phyloP scores from a whole-genome alignment of 2,329 filamentous ascomycete species.

The Amauroascus niger region DNA sequence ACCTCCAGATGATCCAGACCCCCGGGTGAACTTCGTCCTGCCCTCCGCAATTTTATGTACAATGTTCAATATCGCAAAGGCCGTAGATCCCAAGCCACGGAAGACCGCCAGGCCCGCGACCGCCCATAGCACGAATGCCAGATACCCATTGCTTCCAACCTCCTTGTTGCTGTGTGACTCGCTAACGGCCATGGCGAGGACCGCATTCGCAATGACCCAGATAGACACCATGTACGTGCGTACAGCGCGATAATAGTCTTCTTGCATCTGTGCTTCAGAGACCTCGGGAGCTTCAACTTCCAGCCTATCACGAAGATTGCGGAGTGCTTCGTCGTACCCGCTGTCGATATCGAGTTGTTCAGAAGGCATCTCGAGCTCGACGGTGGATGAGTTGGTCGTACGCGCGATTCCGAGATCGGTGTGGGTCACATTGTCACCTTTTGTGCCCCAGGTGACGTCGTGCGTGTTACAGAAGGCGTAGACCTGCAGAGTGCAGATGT shows the following conservation, averaged over 20 bases:
- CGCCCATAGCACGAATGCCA: slow-evolving; percentile 85
- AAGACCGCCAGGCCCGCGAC: slow-evolving; percentile 82
- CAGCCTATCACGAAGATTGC: slow-evolving; percentile 86
- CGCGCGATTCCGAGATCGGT: slow-evolving; percentile 85
- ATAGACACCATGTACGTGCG: slow-evolving; percentile 95
- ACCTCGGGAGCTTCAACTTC: slow-evolving; percentile 58
- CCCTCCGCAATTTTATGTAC: slow-evolving; percentile 82
- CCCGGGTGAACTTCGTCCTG: slow-evolving; percentile 51
- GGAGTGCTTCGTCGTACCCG: slow-evolving; percentile 91
- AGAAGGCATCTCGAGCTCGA: slow-evolving; percentile 93
- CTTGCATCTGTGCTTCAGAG: slow-evolving; percentile 76
- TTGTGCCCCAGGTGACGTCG: slow-evolving; percentile 97
- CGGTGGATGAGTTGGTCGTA: slow-evolving; percentile 63
- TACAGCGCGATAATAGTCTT: slow-evolving; percentile 97
- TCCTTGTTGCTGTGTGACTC: slow-evolving; percentile 68
- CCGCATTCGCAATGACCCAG: slow-evolving; percentile 87
- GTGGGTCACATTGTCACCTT: slow-evolving; percentile 90
- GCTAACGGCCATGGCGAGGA: slow-evolving; percentile 84
- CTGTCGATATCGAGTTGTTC: slow-evolving; percentile 98
- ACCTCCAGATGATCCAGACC: slow-evolving; percentile 14
- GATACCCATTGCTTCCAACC: slow-evolving; percentile 76
- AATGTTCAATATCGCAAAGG: slow-evolving; percentile 74
- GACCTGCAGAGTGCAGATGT: slow-evolving; percentile 95
- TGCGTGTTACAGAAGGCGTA: slow-evolving; percentile 99
- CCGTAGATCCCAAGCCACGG: slow-evolving; percentile 68